Base-by-base conservation (phyloP, 83 land plant species). In the Picea abies region DNA sequence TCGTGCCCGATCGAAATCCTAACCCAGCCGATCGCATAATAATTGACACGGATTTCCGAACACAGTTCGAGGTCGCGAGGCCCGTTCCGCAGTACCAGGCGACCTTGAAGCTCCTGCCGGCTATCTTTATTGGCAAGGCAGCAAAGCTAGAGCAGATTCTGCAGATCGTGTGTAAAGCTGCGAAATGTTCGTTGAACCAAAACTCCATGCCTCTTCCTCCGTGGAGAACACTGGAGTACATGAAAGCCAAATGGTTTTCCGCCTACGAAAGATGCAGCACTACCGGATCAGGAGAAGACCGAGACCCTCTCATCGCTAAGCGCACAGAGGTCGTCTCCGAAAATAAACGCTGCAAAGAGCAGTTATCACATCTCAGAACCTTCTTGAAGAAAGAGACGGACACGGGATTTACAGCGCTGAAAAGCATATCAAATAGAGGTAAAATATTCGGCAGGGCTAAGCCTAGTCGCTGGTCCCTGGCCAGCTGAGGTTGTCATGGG, bases 141-240 rank as follows among this genome's bases (percentile, higher is more conserved):
- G 2, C 77, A 19, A 91, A 86, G 82, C 86, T 97, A 47, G 85
- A 91, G 60, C 91, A 93, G 63, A 83, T 92, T 29, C 85, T 97
- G 82, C 90, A 92, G 80, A 80, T 90, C 15, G 96, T 97, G 96
- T 94, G 86, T 35, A 95, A 97, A 37, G 99, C 98, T 56, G 93
- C 98, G 4, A 94, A 88, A 64, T 85, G 79, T 22, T 97, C 99
- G 22, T 84, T 95, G 11, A 92, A 88, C 83, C 94, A 94, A 85
- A 97, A 96, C 80, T 84, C 95, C 20, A 95, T 97, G 99, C 98
- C 97, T 64, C 87, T 97, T 60, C 99, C 98, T 16, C 99, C 99
- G 0, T 97, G 98, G 98, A 88, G 99, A 77, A 94, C 99, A 2
- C 87, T 96, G 14, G 94, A 95, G 32, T 97, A 97, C 86, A 87